Base-by-base conservation (phyloP, 768 basidiomycete genomes). In the Mycena epipterygia region DNA sequence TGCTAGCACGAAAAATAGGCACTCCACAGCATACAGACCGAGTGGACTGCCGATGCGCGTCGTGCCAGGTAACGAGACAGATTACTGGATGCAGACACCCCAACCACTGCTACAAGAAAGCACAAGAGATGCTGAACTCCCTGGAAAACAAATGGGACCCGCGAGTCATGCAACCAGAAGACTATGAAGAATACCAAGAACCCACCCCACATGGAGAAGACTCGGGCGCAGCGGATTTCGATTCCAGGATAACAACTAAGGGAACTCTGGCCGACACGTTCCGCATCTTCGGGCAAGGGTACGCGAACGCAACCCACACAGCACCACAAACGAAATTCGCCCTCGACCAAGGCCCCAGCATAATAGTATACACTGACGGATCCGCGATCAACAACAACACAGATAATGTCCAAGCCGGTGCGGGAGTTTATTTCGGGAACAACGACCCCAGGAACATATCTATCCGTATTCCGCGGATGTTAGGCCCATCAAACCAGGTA, bases 391-490 rank as follows among this genome's bases (percentile, higher is more conserved):
- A 48, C 41, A 60, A 68, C n/a, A 27, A 49, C 30, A 3, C 9
- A 8, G 67, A 17, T 19, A 30, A 32, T 27, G 62, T 33, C 5
- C 11, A 13, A 29, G 68, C 68, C 14, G 63, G 68, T 8, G 37
- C 68, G 2, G 68, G 63, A 29, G 39, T 64, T 4, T 70, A 35
- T 39, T 70, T 64, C 42, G 62, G 53, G 9, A 55, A 42, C 6
- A 42, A 32, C n/a, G 46, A 70, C 56, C 62, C 63, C 21, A 42
- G 56, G 17, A 70, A 70, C 39, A 33, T 2, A 41, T 23, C 52
- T 1, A 46, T 64, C 11, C 14, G 51, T n/a, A 46, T 68, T 8
- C 67, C 67, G 2, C 8, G 5, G 1, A 17, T 33, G 17, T 6
- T 59, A 2, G 41, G 23, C 9, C 51, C 32, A 5, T 64, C 68